phyloP scores from a whole-genome alignment of 148 eudicot genomes.

The Agrostemma githago region DNA sequence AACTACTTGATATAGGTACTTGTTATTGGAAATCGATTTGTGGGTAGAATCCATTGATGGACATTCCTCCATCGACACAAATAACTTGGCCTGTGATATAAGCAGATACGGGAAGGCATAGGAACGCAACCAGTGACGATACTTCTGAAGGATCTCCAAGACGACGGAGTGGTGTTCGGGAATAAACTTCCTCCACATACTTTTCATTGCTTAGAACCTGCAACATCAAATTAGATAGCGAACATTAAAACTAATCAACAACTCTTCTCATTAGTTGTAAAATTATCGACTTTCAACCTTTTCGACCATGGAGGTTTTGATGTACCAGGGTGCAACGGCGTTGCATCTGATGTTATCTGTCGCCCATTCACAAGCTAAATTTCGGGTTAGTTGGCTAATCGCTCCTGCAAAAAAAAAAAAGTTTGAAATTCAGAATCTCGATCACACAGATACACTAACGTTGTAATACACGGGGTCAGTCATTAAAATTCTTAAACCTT shows the following conservation, averaged over 20 bases:
- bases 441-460: neutral
- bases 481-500: conserved; percentile 35
- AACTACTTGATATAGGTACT: neutral
- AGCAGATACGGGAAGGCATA: conserved; percentile 47
- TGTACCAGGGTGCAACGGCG: conserved; percentile 51
- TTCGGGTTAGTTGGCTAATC: conserved; percentile 64
- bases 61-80: conserved; percentile 45
- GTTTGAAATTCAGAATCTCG: neutral
- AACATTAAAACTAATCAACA: neutral
- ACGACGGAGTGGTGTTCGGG: conserved; percentile 40
- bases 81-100: conserved; percentile 45
- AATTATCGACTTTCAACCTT: conserved; percentile 24
- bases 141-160: conserved; percentile 45
- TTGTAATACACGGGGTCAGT: neutral
- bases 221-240: conserved; percentile 5
- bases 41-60: conserved; percentile 48
- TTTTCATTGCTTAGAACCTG: conserved; percentile 38
- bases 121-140: conserved; percentile 45
- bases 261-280: neutral
- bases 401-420: conserved; percentile 42
- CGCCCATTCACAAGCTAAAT: conserved; percentile 53
- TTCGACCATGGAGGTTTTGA: conserved; percentile 43
- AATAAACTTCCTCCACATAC: conserved; percentile 35
- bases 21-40: conserved; percentile 29
- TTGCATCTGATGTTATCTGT: conserved; percentile 47